Evolutionary conservation across 2,329 filamentous ascomycete species (phyloP), one percentile per base, ranked within the genome.

Genomic region (Cladophialophora immunda): DNA sequence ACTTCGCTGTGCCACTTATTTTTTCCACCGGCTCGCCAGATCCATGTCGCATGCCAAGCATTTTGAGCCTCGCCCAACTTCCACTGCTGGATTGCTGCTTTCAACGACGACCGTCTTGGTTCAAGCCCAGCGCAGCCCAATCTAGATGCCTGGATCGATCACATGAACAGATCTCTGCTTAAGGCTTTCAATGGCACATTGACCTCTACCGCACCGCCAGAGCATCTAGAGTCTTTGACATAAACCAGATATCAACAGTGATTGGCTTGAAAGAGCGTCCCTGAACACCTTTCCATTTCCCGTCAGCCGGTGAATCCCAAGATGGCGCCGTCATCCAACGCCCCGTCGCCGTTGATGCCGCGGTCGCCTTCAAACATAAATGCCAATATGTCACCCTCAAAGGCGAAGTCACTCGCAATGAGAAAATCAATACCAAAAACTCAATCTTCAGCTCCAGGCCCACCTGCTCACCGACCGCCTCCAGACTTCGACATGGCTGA

Each of bases 401-500:
- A 76, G 45, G 70, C 77, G 22, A 80, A 78, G 68, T 75, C 75
- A 34, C 69, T 78, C 45, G 75, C 76, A 56, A 71, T 78, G 55
- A 75, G 76, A 55, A 74, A 73, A 58, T 74, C 74, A 53, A 69
- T 71, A 50, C 61, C 70, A n/a, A 71, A 73, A 67, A n/a, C 68
- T 45, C 59, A 55, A 52, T 67, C 30, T 55, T 64, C 30, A 67
- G 71, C 19, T 60, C 72, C 45, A 27, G 29, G 53, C 7, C 72
- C 69, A 17, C 54, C 70, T 36, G 58, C 66, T 4, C 58, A 58
- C 30, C 66, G 57, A 47, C 68, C 71, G 19, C 65, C 71, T 52
- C 59, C 73, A 36, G 78, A 80, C 50, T 77, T 77, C 47, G 82
- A 83, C 62, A 78, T 83, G 62, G 81, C 91, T n/a, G 92, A 94